Evolutionary conservation across 495 filamentous ascomycete genomes (phyloP).

Genomic region (Trichoderma parareesei): DNA sequence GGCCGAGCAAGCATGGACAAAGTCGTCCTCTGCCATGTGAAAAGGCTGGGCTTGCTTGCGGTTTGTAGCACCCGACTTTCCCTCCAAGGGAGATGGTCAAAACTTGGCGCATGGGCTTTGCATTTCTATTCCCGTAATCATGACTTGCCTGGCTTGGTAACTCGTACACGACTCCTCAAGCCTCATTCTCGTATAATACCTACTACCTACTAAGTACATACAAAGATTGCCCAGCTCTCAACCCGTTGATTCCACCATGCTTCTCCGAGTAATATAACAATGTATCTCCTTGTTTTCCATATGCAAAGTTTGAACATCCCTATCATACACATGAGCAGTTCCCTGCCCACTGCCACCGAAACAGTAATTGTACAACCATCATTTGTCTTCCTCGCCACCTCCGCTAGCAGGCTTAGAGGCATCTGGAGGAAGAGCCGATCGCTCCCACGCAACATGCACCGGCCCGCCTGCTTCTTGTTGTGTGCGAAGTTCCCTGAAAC

Average conservation of each 20-base stretch:
- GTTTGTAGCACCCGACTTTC: neutral
- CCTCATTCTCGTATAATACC: neutral
- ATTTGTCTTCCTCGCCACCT: neutral
- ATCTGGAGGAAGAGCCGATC: neutral
- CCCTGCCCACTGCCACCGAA: neutral
- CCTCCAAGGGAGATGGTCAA: neutral
- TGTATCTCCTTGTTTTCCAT: neutral
- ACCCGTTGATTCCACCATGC: neutral
- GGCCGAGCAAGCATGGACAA: no score
- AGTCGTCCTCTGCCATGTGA: neutral
- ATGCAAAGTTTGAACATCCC: neutral
- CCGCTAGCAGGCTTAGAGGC: neutral
- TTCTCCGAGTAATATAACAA: neutral
- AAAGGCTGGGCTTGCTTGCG: neutral
- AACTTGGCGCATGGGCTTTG: neutral
- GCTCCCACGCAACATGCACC: constrained; percentile 9
- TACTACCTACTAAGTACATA: neutral
- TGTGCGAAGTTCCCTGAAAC: neutral
- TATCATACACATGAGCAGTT: neutral
- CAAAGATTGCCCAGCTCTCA: neutral
- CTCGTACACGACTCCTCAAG: neutral
- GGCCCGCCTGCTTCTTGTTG: neutral
- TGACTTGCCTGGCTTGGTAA: neutral
- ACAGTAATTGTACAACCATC: neutral
- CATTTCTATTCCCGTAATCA: neutral